Evolutionary conservation across 164 flowering plant genomes (phyloP), one percentile per base, ranked within the genome.

Genomic region (Buxus sempervirens): DNA sequence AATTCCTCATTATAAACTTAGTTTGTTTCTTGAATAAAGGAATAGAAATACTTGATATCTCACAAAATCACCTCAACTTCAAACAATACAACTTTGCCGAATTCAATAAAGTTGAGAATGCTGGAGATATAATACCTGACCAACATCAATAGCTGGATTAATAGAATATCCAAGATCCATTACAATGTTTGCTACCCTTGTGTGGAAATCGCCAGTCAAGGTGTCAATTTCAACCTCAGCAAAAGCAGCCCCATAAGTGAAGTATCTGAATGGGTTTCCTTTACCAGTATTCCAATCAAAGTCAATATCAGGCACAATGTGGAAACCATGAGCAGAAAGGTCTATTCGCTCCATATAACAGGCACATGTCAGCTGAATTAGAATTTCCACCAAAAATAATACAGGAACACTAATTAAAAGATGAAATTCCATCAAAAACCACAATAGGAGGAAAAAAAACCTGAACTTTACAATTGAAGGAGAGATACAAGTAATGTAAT

Each of bases 201-300:
- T 92, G 78, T 90, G 91, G 77, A 92, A 93, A 82, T 95, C 98
- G 74, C 99, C 99, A 23, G 95, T 88, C 75, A 95, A 82, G 1
- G 98, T 88, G 79, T 95, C 99, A 60, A 95, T 89, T 77, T 95
- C 99, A 63, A 90, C 97, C 80, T 95, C 99, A 21, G 96, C 86
- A 82, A 89, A 89, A 54, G 99, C 96, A 78, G 98, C 97, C 15
- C 99, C 99, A 79, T 85, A 89, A 45, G 99, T 95, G 85, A 80
- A 95, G 76, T 95, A 95, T 32, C 81, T 85, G 77, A 95, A 95
- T 41, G 96, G 91, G 36, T 14, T 73, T 53, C 98, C 99, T 73
- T 85, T 83, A n/a, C 93, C 91, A 79, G 82, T 82, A 22, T 54
- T 69, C 97, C 96, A 92, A 72, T 95, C 99, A 79, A 88, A 95